Evolutionary conservation across 2,329 filamentous ascomycete genomes (phyloP), one percentile per base, ranked within the genome.

Genomic region (Ophiostoma populinum): DNA sequence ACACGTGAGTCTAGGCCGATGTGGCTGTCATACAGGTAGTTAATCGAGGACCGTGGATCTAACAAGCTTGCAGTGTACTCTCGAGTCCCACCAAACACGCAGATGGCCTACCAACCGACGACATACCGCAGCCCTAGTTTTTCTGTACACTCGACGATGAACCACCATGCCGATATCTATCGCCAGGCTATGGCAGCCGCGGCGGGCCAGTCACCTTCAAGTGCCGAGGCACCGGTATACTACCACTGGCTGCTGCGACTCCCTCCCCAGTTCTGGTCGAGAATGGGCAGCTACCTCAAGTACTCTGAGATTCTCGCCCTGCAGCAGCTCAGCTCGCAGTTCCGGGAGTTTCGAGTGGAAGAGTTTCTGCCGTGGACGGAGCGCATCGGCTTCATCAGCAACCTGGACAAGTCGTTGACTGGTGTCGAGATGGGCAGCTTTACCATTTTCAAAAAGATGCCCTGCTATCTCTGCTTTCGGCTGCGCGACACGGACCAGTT

Each of bases 381-480:
- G 5, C 36, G 42, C 1, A n/a, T n/a, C n/a, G n/a, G n/a, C n/a
- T n/a, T n/a, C n/a, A n/a, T n/a, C n/a, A n/a, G n/a, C n/a, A n/a
- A n/a, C n/a, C n/a, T n/a, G n/a, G n/a, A n/a, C n/a, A n/a, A n/a
- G n/a, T n/a, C n/a, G n/a, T n/a, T n/a, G n/a, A n/a, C n/a, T n/a
- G n/a, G n/a, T n/a, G n/a, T n/a, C n/a, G n/a, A n/a, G n/a, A n/a
- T n/a, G n/a, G n/a, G n/a, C n/a, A n/a, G n/a, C n/a, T n/a, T n/a
- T n/a, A n/a, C n/a, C n/a, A n/a, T n/a, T n/a, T n/a, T n/a, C 24
- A 6, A 30, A 24, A 10, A 24, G 21, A 26, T 28, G 18, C 17
- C 33, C 8, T 46, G 45, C 36, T 46, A 46, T 30, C 37, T 45
- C 10, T 46, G 45, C 29, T 46, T 41, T 22, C 40, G 40, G n/a